Evolutionary conservation across 148 eudicot species (phyloP).

Genomic region (Drosera capensis): DNA sequence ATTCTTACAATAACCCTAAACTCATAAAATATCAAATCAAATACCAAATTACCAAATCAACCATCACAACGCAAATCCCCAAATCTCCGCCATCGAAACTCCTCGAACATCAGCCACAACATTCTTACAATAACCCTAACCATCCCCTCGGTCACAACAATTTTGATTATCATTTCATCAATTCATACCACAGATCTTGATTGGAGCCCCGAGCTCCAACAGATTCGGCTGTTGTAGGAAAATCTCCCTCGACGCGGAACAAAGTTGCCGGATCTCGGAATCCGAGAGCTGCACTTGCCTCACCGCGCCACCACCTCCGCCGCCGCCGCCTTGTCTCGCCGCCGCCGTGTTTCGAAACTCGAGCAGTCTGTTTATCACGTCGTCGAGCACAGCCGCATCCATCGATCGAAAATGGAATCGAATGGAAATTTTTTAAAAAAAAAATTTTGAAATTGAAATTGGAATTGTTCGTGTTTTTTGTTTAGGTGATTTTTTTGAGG

Average conservation of each 20-base stretch:
- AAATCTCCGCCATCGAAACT: too few relatives aligned
- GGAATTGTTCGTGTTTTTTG: too few relatives aligned
- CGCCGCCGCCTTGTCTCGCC: too few relatives aligned
- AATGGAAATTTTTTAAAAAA: too few relatives aligned
- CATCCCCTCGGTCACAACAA: background rate
- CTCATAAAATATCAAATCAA: background rate
- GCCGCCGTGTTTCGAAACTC: conserved; percentile 40
- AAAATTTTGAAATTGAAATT: too few relatives aligned
- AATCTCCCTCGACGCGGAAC: conserved; percentile 34
- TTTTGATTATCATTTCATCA: background rate
- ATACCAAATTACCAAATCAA: background rate
- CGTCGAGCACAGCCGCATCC: conserved; percentile 43
- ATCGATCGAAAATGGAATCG: too few relatives aligned
- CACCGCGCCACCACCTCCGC: conserved; percentile 18
- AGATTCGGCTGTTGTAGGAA: conserved; percentile 47
- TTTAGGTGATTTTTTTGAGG: too few relatives aligned
- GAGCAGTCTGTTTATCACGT: conserved; percentile 37
- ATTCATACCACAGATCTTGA: conserved; percentile 52
- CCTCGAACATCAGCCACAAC: too few relatives aligned
- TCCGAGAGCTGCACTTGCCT: conserved; percentile 51
- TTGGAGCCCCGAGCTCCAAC: conserved; percentile 60
- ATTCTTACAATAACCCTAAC: background rate
- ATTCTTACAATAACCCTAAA: background rate
- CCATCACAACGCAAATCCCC: too few relatives aligned
- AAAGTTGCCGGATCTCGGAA: conserved; percentile 58